These are phyloP conservation scores for Pichia ethanolica DNA, from an alignment of 805 yeast species.

Conservation along the genomic window DNA sequence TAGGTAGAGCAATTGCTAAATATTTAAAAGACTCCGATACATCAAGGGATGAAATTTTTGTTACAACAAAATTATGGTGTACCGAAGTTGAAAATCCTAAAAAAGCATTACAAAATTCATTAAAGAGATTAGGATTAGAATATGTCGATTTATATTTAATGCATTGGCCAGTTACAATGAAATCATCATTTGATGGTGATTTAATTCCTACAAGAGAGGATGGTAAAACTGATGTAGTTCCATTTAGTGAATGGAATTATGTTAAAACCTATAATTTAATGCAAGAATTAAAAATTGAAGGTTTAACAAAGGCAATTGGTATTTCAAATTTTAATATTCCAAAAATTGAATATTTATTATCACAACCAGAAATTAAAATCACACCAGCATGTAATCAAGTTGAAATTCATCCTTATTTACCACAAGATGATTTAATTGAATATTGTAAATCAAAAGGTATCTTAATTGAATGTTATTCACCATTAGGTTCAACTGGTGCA, in stretches of 20 bases:
- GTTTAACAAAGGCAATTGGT: constrained; percentile 52
- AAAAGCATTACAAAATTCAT: constrained; percentile 48
- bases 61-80: constrained; percentile 67
- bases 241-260: constrained; percentile 29
- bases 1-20: constrained; percentile 48
- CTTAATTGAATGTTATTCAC: constrained; percentile 67
- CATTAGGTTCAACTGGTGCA: constrained; percentile 57
- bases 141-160: constrained; percentile 73
- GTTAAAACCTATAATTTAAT: constrained; percentile 55
- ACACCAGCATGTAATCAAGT: constrained; percentile 48
- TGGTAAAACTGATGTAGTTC: constrained; percentile 26
- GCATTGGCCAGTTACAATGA: constrained; percentile 68
- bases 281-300: constrained; percentile 41
- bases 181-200: constrained; percentile 23
- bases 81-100: constrained; percentile 43
- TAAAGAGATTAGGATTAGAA: constrained; percentile 57
- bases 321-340: constrained; percentile 63
- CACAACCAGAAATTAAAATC: constrained; percentile 37
- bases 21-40: constrained; percentile 44
- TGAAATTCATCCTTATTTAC: constrained; percentile 65
- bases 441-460: constrained; percentile 48
- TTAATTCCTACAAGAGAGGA: constrained; percentile 24
- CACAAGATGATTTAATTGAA: constrained; percentile 51
- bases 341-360: constrained; percentile 43
- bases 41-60: constrained; percentile 54